Percentiles rank a stretch among this genome's conserved stretches.
Evolutionary conservation across 345 rosid species (phyloP).

Genomic region (Psidium guajava): DNA sequence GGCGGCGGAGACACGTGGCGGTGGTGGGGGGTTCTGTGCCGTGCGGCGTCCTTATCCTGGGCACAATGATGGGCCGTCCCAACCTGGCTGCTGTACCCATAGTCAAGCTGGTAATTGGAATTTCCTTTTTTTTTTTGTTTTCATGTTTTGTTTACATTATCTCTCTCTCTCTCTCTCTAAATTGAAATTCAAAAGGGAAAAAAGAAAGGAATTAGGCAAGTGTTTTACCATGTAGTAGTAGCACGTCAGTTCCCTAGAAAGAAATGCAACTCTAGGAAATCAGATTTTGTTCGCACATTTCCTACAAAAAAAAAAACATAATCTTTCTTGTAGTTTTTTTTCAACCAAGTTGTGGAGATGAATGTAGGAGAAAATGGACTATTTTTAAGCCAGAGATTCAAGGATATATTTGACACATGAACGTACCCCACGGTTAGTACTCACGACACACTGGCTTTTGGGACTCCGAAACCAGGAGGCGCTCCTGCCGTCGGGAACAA

Average conservation of each 20-base stretch:
- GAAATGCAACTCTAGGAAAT: background rate
- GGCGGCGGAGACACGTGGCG: background rate
- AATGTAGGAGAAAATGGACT: background rate
- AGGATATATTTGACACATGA: background rate
- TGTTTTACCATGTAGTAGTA: background rate
- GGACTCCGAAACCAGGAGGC: background rate
- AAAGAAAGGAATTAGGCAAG: background rate
- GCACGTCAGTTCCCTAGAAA: background rate
- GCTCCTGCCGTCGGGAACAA: background rate
- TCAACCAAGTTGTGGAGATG: background rate
- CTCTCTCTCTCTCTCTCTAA: background rate
- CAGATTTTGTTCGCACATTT: background rate
- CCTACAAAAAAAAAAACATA: background rate
- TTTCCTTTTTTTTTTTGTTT: background rate
- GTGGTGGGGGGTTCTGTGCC: conserved; percentile 1
- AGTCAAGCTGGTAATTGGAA: background rate
- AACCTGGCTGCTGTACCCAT: background rate
- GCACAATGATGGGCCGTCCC: background rate
- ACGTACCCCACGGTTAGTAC: background rate
- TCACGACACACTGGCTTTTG: background rate
- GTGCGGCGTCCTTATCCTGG: background rate
- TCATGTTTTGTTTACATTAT: background rate
- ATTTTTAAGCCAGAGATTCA: background rate
- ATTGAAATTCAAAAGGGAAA: background rate
- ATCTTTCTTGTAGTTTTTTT: background rate